Base-by-base conservation (phyloP, 2,329 filamentous ascomycete genomes). In the Triangularia setosa region DNA sequence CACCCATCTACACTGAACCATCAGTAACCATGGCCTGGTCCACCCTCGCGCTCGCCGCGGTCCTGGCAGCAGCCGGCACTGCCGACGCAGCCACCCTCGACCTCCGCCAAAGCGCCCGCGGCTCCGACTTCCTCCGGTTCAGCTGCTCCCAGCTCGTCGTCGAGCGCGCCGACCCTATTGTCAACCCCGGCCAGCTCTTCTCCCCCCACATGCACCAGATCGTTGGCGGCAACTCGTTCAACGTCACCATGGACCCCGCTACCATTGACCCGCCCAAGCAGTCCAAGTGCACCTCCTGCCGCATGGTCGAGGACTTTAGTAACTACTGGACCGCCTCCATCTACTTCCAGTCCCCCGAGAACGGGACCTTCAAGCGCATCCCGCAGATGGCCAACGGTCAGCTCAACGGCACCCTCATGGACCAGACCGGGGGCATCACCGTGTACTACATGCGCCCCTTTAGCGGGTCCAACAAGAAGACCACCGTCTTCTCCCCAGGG, bases 271-370 rank as follows among this genome's bases (percentile, higher is more conserved):
- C 81, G 35, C 82, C 84, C 18, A 77, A 79, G 64, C 73, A 73
- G 24, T 84, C 85, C 1, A 81, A 81, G 16, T 91, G 89, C 74
- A 88, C 88, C 1, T 87, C 88, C 3, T 90, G 88, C 75, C 80
- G 81, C 33, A 86, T 88, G 65, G 78, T 80, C 27, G 78, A 85
- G 67, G 88, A 90, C 73, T 78, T 84, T 64, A 88, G 83, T 64
- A 89, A 86, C 71, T 91, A 91, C 76, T 91, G 66, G 66, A 68
- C 66, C 1, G 66, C 66, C 1, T 66, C 64, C 48, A 66, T 68
- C 58, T 68, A 65, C 63, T 68, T 68, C 64, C 58, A 53, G 28
- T 68, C 66, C 16, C 66, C 66, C 60, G 66, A 68, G 53, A 68
- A 68, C 62, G 66, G 66, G 27, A 68, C 66, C 16, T 68, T 61